Percentiles rank a stretch among this genome's conserved stretches.
These are phyloP conservation scores for Coemansia sp. DNA, from an alignment of 192 early-diverging fungal species.

Conservation along the genomic window DNA sequence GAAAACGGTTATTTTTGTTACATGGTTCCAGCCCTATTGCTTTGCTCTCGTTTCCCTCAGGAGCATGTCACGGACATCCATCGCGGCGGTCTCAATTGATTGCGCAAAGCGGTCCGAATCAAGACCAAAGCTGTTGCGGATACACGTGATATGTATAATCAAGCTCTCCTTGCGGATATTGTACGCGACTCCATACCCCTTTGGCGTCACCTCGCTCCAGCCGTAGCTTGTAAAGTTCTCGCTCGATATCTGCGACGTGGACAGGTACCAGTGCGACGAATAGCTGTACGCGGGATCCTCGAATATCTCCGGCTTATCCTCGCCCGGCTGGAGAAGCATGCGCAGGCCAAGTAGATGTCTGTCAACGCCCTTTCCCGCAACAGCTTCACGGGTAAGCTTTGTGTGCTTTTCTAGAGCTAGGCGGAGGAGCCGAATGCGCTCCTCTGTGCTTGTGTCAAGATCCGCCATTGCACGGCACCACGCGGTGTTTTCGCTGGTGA, in stretches of 20 bases:
- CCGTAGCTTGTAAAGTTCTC: conserved; percentile 95
- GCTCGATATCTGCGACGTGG: conserved; percentile 89
- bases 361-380: conserved; percentile 86
- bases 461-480: conserved; percentile 90
- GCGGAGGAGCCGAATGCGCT: conserved; percentile 70
- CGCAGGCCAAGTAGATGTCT: conserved; percentile 88
- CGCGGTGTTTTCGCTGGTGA: conserved; percentile 68
- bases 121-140: conserved; percentile 58
- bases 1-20: neutral
- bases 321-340: conserved; percentile 68
- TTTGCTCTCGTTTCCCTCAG: neutral
- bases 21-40: neutral
- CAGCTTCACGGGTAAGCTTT: conserved; percentile 74
- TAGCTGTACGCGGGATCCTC: conserved; percentile 78
- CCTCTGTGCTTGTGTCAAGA: conserved; percentile 38
- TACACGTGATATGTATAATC: conserved; percentile 83
- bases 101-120: conserved; percentile 65
- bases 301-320: conserved; percentile 82
- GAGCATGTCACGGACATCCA: conserved; percentile 70
- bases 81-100: conserved; percentile 77
- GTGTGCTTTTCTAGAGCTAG: conserved; percentile 77
- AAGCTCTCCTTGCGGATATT: conserved; percentile 85
- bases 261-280: conserved; percentile 90
- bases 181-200: conserved; percentile 93
- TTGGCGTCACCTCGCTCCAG: conserved; percentile 81